Percentiles rank a stretch among this genome's conserved stretches.
phyloP scores from a whole-genome alignment of 202 grass and related monocot species.

The Schoenoplectus tabernaemontani region DNA sequence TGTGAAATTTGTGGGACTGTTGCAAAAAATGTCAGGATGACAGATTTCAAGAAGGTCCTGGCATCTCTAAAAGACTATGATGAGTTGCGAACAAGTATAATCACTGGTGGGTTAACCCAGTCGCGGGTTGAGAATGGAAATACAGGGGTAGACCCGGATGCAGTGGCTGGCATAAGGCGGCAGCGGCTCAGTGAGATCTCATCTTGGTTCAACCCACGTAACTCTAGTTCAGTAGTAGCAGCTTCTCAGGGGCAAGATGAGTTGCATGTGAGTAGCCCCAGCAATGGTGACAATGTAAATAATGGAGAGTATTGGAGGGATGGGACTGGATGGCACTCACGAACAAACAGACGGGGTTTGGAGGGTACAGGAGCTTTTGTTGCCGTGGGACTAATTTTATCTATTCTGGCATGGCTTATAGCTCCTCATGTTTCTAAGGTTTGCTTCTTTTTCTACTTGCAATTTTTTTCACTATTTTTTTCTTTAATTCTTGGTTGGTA shows the following conservation, averaged over 20 bases:
- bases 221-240: slow-evolving; percentile 28
- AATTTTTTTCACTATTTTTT: not conserved
- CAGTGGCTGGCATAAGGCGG: slow-evolving; percentile 68
- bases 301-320: slow-evolving; percentile 28
- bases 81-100: slow-evolving; percentile 60
- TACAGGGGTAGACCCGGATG: slow-evolving; percentile 57
- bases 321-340: slow-evolving; percentile 25
- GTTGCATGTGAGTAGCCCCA: slow-evolving; percentile 33
- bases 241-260: slow-evolving; percentile 40
- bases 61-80: slow-evolving; percentile 72
- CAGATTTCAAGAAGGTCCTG: slow-evolving; percentile 73
- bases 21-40: slow-evolving; percentile 45
- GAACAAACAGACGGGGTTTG: slow-evolving; percentile 35
- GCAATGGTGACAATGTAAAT: slow-evolving; percentile 39
- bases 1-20: slow-evolving; percentile 75
- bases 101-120: slow-evolving; percentile 47
- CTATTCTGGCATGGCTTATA: slow-evolving; percentile 68
- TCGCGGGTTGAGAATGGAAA: slow-evolving; percentile 23
- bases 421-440: slow-evolving; percentile 84
- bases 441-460: not conserved
- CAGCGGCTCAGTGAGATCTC: slow-evolving; percentile 78
- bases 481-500: not conserved
- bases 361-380: slow-evolving; percentile 62
- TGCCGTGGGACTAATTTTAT: slow-evolving; percentile 42
- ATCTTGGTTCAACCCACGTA: slow-evolving; percentile 79